Evolutionary conservation across 805 yeast species (phyloP).

Genomic region (Metschnikowia drakensbergensis): DNA sequence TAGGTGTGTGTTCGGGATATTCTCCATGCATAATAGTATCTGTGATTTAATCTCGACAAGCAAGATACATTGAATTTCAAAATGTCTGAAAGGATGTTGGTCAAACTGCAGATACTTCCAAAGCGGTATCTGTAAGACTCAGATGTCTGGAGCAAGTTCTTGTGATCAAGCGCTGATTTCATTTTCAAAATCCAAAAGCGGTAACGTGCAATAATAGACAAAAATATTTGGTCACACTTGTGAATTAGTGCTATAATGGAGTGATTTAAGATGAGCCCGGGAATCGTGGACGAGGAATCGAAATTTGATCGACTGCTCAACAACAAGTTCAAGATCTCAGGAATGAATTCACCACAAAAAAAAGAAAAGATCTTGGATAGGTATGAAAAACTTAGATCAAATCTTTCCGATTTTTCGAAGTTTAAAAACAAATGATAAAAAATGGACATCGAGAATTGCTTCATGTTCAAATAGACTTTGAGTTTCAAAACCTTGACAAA

Average conservation of each 20-base stretch:
- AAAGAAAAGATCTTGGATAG: conserved; percentile 28
- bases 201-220: conserved; percentile 24
- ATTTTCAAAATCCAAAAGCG: conserved; percentile 22
- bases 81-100: conserved; percentile 26
- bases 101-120: conserved; percentile 24
- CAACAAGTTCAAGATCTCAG: conserved; percentile 30
- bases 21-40: conserved; percentile 19
- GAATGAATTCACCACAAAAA: conserved; percentile 27
- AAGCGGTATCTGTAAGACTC: conserved; percentile 20
- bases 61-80: conserved; percentile 10
- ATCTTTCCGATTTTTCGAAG: conserved; percentile 31
- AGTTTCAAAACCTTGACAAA: conserved; percentile 18
- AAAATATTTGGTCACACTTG: conserved; percentile 27
- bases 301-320: conserved; percentile 33
- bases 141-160: conserved; percentile 14
- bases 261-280: conserved; percentile 43
- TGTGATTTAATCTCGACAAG: conserved; percentile 11
- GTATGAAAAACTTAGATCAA: conserved; percentile 31
- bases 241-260: conserved; percentile 30
- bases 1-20: conserved; percentile 11
- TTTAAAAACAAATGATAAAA: conserved; percentile 36
- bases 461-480: conserved; percentile 27
- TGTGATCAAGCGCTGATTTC: conserved; percentile 22
- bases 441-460: conserved; percentile 26
- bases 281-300: conserved; percentile 30